Conservation (phyloP, 345 rosid species). For the Balakata baccata region DNA sequence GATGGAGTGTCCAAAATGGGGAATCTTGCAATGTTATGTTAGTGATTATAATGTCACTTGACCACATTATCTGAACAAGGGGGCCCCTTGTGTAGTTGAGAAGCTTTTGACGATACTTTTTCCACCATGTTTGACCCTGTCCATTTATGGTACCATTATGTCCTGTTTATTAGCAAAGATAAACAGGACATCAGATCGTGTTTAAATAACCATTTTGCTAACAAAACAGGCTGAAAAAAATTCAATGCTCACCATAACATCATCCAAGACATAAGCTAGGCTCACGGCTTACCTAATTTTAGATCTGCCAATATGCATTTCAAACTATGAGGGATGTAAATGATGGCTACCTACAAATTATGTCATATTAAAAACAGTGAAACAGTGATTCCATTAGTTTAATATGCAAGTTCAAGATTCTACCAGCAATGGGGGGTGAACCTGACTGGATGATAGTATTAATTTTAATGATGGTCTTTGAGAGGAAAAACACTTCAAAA, state of each 20-base stretch:
- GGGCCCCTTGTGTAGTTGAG: constrained; percentile 96
- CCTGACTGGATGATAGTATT: background rate
- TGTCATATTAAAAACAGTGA: background rate
- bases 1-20: constrained; percentile 98
- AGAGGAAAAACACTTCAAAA: background rate
- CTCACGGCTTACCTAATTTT: too few relatives aligned
- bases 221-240: too few relatives aligned
- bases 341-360: background rate
- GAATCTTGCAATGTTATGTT: constrained; percentile 82
- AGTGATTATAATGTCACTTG: constrained; percentile 73
- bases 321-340: too few relatives aligned
- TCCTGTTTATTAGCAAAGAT: constrained; percentile 43
- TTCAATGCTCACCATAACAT: too few relatives aligned
- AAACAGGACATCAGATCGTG: constrained; percentile 1
- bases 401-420: background rate
- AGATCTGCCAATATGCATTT: too few relatives aligned
- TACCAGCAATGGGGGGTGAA: background rate
- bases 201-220: too few relatives aligned
- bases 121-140: constrained; percentile 98
- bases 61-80: constrained; percentile 92
- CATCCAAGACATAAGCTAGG: too few relatives aligned
- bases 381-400: background rate
- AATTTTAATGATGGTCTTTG: too few relatives aligned
- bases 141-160: constrained; percentile 95
- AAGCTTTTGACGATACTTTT: constrained; percentile 82